These are phyloP conservation scores for Coniferiporia sulphurascens DNA, from an alignment of 1,284 basidiomycete genomes.

Conservation along the genomic window DNA sequence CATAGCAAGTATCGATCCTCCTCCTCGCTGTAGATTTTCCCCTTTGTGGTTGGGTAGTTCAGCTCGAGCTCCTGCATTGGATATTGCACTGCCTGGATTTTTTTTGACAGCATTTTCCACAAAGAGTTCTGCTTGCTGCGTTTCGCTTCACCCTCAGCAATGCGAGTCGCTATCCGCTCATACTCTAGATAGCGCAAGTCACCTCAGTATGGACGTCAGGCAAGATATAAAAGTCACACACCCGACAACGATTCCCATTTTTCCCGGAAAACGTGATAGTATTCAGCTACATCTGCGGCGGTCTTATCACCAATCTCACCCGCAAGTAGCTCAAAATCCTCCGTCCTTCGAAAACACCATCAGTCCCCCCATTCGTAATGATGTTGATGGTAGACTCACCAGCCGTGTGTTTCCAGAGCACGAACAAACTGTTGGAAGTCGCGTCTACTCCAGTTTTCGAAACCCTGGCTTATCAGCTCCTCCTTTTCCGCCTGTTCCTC, in stretches of 20 bases:
- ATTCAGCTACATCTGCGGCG: slow-evolving; percentile 74
- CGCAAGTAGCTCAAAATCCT: slow-evolving; percentile 74
- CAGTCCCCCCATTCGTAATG: neutral
- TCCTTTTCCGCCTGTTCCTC: slow-evolving; percentile 83
- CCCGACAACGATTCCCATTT: slow-evolving; percentile 85
- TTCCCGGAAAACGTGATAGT: slow-evolving; percentile 86
- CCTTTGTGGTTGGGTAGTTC: slow-evolving; percentile 91
- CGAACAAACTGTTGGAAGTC: slow-evolving; percentile 93
- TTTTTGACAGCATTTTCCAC: slow-evolving; percentile 71
- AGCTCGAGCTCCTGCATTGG: slow-evolving; percentile 96
- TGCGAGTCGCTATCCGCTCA: slow-evolving; percentile 77
- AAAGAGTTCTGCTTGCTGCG: slow-evolving; percentile 84
- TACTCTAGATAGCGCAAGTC: slow-evolving; percentile 47
- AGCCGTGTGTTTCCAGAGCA: slow-evolving; percentile 84
- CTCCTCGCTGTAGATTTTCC: slow-evolving; percentile 94
- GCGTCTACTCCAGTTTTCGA: slow-evolving; percentile 86
- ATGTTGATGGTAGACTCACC: slow-evolving; percentile 40
- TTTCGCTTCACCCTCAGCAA: slow-evolving; percentile 81
- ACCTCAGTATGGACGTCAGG: neutral
- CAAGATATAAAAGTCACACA: slow-evolving; percentile 30
- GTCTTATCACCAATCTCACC: slow-evolving; percentile 87
- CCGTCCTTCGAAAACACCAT: slow-evolving; percentile 43
- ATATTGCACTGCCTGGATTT: slow-evolving; percentile 77
- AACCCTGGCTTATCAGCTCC: slow-evolving; percentile 72
- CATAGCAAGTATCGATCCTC: slow-evolving; percentile 96